Conservation (phyloP, 371 early-diverging fungal genomes). For the Nematocida ironsii region DNA sequence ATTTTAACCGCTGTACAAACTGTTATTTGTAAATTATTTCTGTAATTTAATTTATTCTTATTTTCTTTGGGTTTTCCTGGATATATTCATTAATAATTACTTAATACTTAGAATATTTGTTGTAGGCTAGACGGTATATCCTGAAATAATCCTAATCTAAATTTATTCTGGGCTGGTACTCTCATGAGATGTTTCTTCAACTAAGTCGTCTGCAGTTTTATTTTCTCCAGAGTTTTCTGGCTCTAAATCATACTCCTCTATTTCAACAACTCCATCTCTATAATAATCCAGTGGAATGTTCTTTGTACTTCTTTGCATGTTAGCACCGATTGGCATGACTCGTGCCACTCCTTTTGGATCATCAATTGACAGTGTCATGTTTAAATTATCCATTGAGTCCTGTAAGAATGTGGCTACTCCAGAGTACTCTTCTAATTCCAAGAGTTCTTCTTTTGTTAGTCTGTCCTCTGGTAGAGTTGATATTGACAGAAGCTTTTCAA, state of each 20-base stretch:
- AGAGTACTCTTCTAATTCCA: conserved; percentile 46
- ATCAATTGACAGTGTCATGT: conserved; percentile 26
- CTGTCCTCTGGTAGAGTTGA: conserved; percentile 34
- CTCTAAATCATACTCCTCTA: conserved; percentile 16
- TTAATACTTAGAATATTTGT: no score
- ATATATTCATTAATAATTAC: no score
- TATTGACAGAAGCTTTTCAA: conserved; percentile 39
- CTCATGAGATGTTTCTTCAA: no score
- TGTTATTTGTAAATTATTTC: no score
- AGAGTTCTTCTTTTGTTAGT: conserved; percentile 39
- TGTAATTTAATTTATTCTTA: no score
- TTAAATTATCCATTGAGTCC: conserved; percentile 35
- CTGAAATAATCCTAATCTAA: no score
- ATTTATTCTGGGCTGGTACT: no score
- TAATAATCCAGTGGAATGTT: conserved; percentile 49
- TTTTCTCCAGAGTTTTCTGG: no score
- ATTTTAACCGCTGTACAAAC: no score
- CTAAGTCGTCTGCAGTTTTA: no score
- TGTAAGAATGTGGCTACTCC: conserved; percentile 34
- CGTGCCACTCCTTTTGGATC: conserved; percentile 45
- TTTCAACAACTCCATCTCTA: conserved; percentile 17
- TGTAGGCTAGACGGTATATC: no score
- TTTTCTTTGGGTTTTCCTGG: no score
- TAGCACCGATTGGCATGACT: conserved; percentile 21
- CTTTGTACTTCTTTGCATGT: conserved; percentile 23